A percentile compares a stretch with the other conserved stretches of the same genome.
phyloP scores from a whole-genome alignment of 2,329 filamentous ascomycete species.

The Epichloe sylvatica region DNA sequence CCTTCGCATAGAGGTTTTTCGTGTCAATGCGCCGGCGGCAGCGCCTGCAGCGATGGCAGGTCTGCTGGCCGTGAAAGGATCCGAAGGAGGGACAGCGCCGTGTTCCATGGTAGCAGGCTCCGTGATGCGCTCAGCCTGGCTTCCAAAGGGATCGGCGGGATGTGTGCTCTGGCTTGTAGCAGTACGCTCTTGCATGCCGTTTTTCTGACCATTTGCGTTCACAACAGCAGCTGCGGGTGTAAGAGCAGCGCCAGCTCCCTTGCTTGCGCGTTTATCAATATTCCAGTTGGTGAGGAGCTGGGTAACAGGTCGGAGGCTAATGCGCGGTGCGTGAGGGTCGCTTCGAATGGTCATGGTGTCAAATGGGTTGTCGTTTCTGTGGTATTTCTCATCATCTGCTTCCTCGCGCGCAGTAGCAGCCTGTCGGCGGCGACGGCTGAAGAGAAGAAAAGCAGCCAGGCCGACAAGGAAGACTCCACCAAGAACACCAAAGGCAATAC shows the following conservation, averaged over 20 bases:
- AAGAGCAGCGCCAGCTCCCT: conserved; percentile 29
- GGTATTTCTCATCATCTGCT: conserved; percentile 51
- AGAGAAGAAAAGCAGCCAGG: conserved; percentile 55
- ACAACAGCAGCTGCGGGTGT: conserved; percentile 14
- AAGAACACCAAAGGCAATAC: conserved; percentile 72
- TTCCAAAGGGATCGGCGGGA: conserved; percentile 58
- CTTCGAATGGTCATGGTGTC: conserved; percentile 5
- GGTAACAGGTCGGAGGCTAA: conserved; percentile 74
- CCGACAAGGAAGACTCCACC: conserved; percentile 52
- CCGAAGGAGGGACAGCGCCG: conserved; percentile 5
- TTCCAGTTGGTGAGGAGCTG: conserved; percentile 59
- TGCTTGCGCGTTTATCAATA: conserved; percentile 36
- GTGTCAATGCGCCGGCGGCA: conserved; percentile 26
- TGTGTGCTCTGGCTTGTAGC: conserved; percentile 32
- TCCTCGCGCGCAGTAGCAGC: conserved; percentile 31
- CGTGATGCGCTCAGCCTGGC: conserved; percentile 37
- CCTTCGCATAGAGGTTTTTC: conserved; percentile 44
- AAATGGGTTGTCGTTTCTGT: conserved; percentile 18
- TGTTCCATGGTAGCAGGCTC: conserved; percentile 27
- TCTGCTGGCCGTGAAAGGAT: conserved; percentile 24
- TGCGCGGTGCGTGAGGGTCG: conserved; percentile 52
- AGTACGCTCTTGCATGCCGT: conserved; percentile 35
- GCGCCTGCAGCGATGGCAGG: conserved; percentile 19
- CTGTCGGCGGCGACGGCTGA: conserved; percentile 58
- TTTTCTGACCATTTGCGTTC: conserved; percentile 13